phyloP scores from a whole-genome alignment of 805 yeast species.

The Barnettozyma populi region DNA sequence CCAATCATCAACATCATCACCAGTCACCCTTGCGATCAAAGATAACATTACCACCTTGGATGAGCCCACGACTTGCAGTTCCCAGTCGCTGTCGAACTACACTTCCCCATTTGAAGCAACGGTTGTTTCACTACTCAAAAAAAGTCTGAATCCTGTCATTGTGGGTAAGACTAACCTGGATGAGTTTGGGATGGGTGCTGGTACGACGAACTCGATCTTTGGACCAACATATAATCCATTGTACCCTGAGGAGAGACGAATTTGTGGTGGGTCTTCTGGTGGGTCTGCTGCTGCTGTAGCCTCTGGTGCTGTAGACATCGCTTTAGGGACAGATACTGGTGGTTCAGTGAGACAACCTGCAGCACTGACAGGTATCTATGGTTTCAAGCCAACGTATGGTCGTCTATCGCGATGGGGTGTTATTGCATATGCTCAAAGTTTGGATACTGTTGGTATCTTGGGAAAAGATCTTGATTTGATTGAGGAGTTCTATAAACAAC shows the following conservation, averaged over 20 bases:
- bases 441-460: constrained; percentile 90
- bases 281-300: constrained; percentile 95
- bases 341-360: constrained; percentile 95
- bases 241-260: constrained; percentile 32
- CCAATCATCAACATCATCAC: background rate
- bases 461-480: constrained; percentile 44
- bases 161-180: constrained; percentile 90
- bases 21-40: constrained; percentile 47
- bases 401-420: constrained; percentile 90
- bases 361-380: constrained; percentile 74
- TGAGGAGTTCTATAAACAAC: constrained; percentile 42
- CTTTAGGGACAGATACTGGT: constrained; percentile 95
- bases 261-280: constrained; percentile 92
- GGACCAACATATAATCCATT: constrained; percentile 58
- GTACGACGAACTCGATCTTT: constrained; percentile 47
- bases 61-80: constrained; percentile 75
- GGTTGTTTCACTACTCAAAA: constrained; percentile 45
- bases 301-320: constrained; percentile 59
- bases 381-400: constrained; percentile 94
- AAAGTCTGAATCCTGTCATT: constrained; percentile 43
- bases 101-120: constrained; percentile 81
- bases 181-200: constrained; percentile 96
- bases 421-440: constrained; percentile 84
- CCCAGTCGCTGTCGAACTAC: constrained; percentile 54
- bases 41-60: constrained; percentile 72